A percentile compares a stretch with the other conserved stretches of the same genome.
Conservation (phyloP, 169 alveolate genomes). For the Eimeria mitis region DNA sequence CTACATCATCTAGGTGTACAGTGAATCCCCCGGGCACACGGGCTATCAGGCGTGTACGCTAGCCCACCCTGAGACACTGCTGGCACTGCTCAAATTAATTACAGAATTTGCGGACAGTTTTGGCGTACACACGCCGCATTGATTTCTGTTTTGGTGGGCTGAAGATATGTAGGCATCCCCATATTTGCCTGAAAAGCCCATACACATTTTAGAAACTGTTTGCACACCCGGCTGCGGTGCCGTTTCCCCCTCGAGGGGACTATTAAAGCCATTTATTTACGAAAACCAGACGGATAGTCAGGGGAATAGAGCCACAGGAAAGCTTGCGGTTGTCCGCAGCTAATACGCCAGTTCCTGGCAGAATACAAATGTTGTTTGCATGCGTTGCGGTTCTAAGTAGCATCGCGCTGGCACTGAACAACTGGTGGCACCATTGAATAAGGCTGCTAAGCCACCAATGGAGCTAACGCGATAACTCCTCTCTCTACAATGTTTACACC, state of each 20-base stretch:
- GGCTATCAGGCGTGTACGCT: constrained; percentile 49
- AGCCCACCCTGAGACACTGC: not conserved
- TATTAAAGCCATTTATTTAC: not conserved
- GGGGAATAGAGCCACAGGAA: not conserved
- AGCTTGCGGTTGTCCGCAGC: not conserved
- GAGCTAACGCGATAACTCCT: not conserved
- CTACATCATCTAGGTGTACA: not conserved
- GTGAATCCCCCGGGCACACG: constrained; percentile 4
- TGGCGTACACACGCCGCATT: not conserved
- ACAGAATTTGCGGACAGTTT: not conserved
- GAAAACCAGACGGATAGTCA: not conserved
- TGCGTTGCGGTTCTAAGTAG: not conserved
- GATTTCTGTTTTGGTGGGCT: constrained; percentile 1
- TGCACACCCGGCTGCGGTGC: not conserved
- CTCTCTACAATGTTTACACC: not conserved
- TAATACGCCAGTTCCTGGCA: not conserved
- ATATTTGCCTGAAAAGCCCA: not conserved
- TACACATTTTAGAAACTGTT: not conserved
- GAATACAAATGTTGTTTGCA: not conserved
- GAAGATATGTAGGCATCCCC: not conserved
- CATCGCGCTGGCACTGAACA: not conserved
- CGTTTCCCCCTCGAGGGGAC: not conserved
- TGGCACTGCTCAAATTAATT: not conserved
- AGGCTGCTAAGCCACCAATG: not conserved
- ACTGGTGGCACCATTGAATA: not conserved